Base-by-base conservation (phyloP, 345 rosid species). In the Eucalyptus shirleyi region DNA sequence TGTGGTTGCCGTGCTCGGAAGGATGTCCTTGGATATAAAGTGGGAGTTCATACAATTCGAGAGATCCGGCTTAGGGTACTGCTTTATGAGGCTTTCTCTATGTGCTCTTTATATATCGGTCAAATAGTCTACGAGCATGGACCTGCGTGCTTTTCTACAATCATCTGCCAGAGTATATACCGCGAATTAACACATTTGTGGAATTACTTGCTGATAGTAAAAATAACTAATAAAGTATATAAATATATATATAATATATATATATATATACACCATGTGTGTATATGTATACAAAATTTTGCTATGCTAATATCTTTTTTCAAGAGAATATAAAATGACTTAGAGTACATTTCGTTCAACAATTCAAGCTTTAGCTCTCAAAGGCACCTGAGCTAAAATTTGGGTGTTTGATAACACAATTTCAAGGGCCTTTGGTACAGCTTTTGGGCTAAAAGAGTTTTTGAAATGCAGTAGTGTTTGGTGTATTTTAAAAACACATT, bases 1-100 rank as follows among this genome's bases (percentile, higher is more conserved):
- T 1, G 12, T 17, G 44, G 24, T 6, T 7, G 12, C 81, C 26
- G 4, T 69, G 44, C 42, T 69, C 2, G 7, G 12, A 69, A 3
- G 42, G 81, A 69, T 69, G 44, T 69, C 44, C 40, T 65, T n/a
- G 44, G 4, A 69, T 69, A 3, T 69, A 34, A 8, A 69, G 12
- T 9, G 44, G 81, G 26, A 34, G 44, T 34, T 69, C 81, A 18
- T 18, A 18, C 44, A 19, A 69, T 34, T 19, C 81, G 6, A 34
- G 40, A 0, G 24, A 34, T 69, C 0, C 24, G 0, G 44, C 81
- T 18, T 18, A 17, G 13, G 42, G 12, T 9, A 69, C 21, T 69
- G 81, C 42, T 34, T 69, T 9, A 34, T n/a, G 34, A 4, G 72
- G 72, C n/a, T 30, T 30, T 32, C 21, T 65, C 37, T 2, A 30